These are phyloP conservation scores for Bertia moriformis DNA, from an alignment of 2,329 filamentous ascomycete species.

Conservation along the genomic window DNA sequence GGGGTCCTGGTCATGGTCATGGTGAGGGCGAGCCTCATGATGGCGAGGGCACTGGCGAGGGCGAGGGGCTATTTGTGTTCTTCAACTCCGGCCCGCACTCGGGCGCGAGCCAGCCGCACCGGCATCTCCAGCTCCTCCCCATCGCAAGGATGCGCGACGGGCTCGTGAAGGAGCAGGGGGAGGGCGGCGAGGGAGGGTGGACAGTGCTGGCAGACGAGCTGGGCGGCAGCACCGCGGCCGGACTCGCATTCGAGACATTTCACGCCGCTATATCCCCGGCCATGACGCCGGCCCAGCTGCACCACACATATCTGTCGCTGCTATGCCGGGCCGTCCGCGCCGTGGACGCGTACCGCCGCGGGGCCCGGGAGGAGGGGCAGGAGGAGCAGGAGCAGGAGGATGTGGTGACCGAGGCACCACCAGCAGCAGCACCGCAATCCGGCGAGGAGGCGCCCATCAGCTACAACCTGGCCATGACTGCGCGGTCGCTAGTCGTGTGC, in stretches of 20 bases:
- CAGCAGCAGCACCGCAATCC: slow-evolving; percentile 7
- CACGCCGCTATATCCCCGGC: slow-evolving; percentile 18
- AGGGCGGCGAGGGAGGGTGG: too few species aligned
- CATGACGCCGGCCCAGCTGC: slow-evolving; percentile 20
- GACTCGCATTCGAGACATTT: slow-evolving; percentile 25
- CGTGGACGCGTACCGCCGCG: slow-evolving; percentile 11
- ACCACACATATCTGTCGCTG: slow-evolving; percentile 27
- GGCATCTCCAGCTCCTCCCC: slow-evolving; percentile 60
- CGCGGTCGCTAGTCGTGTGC: slow-evolving; percentile 32
- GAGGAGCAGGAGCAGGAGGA: slow-evolving; percentile 1
- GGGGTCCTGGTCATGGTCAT: too few species aligned
- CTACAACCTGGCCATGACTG: slow-evolving; percentile 50
- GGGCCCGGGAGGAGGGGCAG: slow-evolving; percentile 4
- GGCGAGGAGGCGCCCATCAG: slow-evolving; percentile 35
- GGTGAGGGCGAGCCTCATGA: slow-evolving; percentile 3
- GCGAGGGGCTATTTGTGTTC: slow-evolving; percentile 53
- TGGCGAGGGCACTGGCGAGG: slow-evolving; percentile 13
- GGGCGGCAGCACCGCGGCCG: slow-evolving; percentile 1
- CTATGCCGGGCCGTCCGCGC: slow-evolving; percentile 28
- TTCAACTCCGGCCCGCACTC: slow-evolving; percentile 59
- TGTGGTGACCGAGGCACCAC: too few species aligned
- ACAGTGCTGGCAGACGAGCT: slow-evolving; percentile 28
- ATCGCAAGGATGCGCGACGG: slow-evolving; percentile 47
- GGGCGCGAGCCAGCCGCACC: slow-evolving; percentile 57
- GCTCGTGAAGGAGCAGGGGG: slow-evolving; percentile 13